Evolutionary conservation across 805 yeast species (phyloP).

Genomic region (Ogataea polymorpha): DNA sequence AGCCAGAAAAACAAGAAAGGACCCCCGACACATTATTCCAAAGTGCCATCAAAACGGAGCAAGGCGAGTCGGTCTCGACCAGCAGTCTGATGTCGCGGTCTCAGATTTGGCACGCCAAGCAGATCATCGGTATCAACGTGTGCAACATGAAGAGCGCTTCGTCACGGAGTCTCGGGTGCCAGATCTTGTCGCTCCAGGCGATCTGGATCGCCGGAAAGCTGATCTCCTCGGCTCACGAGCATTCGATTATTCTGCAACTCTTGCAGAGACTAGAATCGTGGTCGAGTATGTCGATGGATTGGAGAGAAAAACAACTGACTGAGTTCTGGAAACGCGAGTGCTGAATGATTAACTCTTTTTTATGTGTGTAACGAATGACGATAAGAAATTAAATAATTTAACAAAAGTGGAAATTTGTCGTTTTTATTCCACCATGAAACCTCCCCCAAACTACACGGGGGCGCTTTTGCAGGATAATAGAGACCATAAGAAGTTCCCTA

Average conservation of each 20-base stretch:
- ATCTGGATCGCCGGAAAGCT: slow-evolving; percentile 27
- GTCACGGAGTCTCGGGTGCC: slow-evolving; percentile 19
- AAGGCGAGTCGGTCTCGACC: slow-evolving; percentile 8
- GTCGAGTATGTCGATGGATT: slow-evolving; percentile 23
- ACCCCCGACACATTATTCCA: slow-evolving; percentile 14
- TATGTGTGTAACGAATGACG: slow-evolving; percentile 7
- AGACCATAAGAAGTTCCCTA: slow-evolving; percentile 22
- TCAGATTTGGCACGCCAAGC: slow-evolving; percentile 40
- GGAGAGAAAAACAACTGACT: slow-evolving; percentile 23
- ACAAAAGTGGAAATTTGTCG: not conserved
- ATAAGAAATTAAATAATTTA: slow-evolving; percentile 1
- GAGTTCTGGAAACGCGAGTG: slow-evolving; percentile 30
- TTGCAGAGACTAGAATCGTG: slow-evolving; percentile 23
- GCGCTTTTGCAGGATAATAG: slow-evolving; percentile 26
- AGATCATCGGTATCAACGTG: slow-evolving; percentile 33
- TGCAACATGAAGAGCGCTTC: slow-evolving; percentile 17
- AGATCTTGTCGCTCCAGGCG: slow-evolving; percentile 22
- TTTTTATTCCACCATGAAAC: slow-evolving; percentile 19
- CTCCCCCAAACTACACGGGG: slow-evolving; percentile 24
- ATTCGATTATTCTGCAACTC: slow-evolving; percentile 21
- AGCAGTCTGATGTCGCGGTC: slow-evolving; percentile 22
- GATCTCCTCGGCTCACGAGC: slow-evolving; percentile 26
- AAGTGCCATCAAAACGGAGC: slow-evolving; percentile 14
- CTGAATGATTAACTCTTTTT: slow-evolving; percentile 2
- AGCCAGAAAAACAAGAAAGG: slow-evolving; percentile 1